These are phyloP conservation scores for Colletotrichum camelliae DNA, from an alignment of 2,329 filamentous ascomycete species.

Conservation along the genomic window DNA sequence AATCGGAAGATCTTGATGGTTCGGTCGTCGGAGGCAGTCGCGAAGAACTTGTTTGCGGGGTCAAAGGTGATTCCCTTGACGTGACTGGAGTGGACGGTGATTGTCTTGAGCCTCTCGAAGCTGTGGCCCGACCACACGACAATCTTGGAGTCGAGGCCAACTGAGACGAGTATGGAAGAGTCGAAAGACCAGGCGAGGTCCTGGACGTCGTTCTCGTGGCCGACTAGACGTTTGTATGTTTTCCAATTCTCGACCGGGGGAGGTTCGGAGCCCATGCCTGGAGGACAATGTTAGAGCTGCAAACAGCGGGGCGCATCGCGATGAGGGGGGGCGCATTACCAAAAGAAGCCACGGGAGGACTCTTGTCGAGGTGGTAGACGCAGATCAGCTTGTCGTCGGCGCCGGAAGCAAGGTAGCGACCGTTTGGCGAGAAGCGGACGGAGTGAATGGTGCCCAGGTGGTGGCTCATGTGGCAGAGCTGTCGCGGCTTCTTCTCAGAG, in stretches of 20 bases:
- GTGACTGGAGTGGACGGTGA: conserved; percentile 93
- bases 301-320: background rate
- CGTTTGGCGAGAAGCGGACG: conserved; percentile 94
- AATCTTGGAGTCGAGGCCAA: conserved; percentile 96
- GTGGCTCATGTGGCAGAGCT: conserved; percentile 97
- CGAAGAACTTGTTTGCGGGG: conserved; percentile 98
- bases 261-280: conserved; percentile 59
- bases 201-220: conserved; percentile 98
- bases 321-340: conserved; percentile 55
- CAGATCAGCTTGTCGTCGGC: conserved; percentile 99
- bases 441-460: conserved; percentile 97
- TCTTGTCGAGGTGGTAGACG: conserved; percentile 89
- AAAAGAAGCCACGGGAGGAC: conserved; percentile 80
- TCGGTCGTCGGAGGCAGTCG: conserved; percentile 94
- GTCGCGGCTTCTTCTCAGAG: conserved; percentile 69
- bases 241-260: conserved; percentile 98
- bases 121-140: conserved; percentile 98
- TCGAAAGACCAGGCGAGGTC: conserved; percentile 97
- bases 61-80: conserved; percentile 99
- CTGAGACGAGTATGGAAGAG: conserved; percentile 93
- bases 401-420: conserved; percentile 93
- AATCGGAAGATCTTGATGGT: conserved; percentile 97
- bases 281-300: conserved; percentile 6
- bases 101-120: conserved; percentile 95
- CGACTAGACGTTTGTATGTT: conserved; percentile 89